Conservation (phyloP, 768 basidiomycete genomes). For the Pleurotus eryngii region DNA sequence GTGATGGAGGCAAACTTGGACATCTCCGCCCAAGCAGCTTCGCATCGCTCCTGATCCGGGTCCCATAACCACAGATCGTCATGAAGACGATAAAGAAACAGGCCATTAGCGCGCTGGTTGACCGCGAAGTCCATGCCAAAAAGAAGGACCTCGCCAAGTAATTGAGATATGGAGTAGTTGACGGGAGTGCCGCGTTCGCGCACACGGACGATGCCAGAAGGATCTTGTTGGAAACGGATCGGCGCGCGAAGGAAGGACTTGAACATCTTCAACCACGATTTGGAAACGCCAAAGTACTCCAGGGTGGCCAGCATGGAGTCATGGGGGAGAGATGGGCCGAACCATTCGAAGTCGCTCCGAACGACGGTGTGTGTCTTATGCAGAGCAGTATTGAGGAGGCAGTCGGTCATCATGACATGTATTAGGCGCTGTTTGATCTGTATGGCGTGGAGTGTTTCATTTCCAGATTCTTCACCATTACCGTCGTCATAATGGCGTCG, state of each 20-base stretch:
- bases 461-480: conserved; percentile 17
- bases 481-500: conserved; percentile 19
- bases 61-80: conserved; percentile 47
- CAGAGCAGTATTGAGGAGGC: conserved; percentile 33
- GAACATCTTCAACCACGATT: conserved; percentile 32
- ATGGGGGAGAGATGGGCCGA: conserved; percentile 39
- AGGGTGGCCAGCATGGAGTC: conserved; percentile 35
- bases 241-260: conserved; percentile 29
- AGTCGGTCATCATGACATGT: conserved; percentile 38
- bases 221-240: conserved; percentile 29
- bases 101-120: conserved; percentile 37
- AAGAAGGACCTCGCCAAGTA: conserved; percentile 39
- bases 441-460: conserved; percentile 11
- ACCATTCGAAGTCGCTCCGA: conserved; percentile 42
- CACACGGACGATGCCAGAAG: conserved; percentile 22
- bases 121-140: conserved; percentile 48
- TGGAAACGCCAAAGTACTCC: conserved; percentile 35
- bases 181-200: conserved; percentile 42
- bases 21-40: conserved; percentile 39
- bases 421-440: conserved; percentile 36
- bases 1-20: conserved; percentile 35
- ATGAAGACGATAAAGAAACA: conserved; percentile 43
- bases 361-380: conserved; percentile 32
- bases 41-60: conserved; percentile 27
- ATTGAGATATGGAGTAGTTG: conserved; percentile 35